Evolutionary conservation across 805 yeast species (phyloP), one percentile per base, ranked within the genome.

Genomic region (Ogataea methanolica): DNA sequence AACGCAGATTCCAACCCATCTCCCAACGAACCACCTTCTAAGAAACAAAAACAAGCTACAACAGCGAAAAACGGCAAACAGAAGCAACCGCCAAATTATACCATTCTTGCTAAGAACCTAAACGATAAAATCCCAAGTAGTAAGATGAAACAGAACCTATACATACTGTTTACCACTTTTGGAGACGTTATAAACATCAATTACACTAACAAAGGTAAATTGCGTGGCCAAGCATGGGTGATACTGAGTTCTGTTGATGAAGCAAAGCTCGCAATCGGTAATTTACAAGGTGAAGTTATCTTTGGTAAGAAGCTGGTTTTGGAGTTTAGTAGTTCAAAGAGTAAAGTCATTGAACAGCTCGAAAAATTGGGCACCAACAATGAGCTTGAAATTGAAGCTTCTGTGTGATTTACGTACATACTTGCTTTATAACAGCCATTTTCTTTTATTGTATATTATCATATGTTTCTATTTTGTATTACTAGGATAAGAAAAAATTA

Each of bases 151-250:
- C 76, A 77, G 45, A 78, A 76, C 53, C 65, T 86, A 12, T 83
- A 78, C 56, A 57, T 84, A 17, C 58, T 84, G 6, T 83, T 83
- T 54, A 69, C 83, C 14, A 75, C 82, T 0, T 83, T 73, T 61
- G 90, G 89, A 0, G 89, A 83, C 57, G 77, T 86, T 3, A 59
- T 84, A 5, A 75, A 77, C 11, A 70, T 86, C 11, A 63, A 50
- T 11, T 63, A 71, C 42, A 60, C 75, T 23, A 69, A 72, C 44
- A 61, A 71, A 35, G 70, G 70, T 46, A 73, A 69, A 47, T 64
- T 73, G 53, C 68, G 87, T 47, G 90, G 89, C 0, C 88, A 83
- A 58, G 90, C 89, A 0, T 85, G 83, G 68, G 62, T 85, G 2
- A 67, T 77, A 1, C 72, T 82, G 53, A 70, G 75, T 33, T 72